These are phyloP conservation scores for Macaranga tanarius DNA, from an alignment of 441 rosid genomes.

Conservation along the genomic window DNA sequence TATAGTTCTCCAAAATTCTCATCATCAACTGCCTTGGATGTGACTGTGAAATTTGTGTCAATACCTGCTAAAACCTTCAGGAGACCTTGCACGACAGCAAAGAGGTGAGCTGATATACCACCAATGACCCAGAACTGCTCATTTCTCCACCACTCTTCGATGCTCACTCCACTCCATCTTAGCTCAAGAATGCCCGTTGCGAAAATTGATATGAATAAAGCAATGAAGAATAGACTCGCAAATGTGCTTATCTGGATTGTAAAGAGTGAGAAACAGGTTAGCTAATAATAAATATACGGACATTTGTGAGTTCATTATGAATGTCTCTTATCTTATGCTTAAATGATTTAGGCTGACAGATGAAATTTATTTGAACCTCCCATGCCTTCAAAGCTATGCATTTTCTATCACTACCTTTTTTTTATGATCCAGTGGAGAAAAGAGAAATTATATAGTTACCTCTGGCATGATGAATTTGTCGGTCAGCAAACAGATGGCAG, in stretches of 20 bases:
- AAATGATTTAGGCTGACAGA: neutral
- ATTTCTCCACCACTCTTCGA: conserved; percentile 98
- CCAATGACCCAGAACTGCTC: conserved; percentile 98
- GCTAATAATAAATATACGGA: neutral
- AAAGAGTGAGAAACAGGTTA: conserved; percentile 12
- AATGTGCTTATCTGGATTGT: conserved; percentile 72
- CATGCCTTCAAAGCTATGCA: neutral
- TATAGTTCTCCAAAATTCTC: conserved; percentile 90
- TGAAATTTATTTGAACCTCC: neutral
- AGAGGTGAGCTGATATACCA: conserved; percentile 90
- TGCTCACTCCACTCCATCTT: conserved; percentile 98
- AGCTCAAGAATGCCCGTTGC: conserved; percentile 81
- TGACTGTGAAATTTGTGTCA: conserved; percentile 93
- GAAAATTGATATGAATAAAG: conserved; percentile 72
- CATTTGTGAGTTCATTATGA: too few species aligned
- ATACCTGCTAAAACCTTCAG: conserved; percentile 82
- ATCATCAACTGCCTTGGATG: conserved; percentile 81
- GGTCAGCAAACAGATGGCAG: conserved; percentile 86
- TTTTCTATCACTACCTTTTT: neutral
- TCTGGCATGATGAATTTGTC: conserved; percentile 96
- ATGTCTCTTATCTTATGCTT: neutral
- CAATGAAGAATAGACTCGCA: conserved; percentile 88
- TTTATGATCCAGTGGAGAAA: neutral
- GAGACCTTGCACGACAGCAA: conserved; percentile 84
- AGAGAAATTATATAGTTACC: conserved; percentile 37